A percentile compares a stretch with the other conserved stretches of the same genome.
Conservation (phyloP, 2,329 filamentous ascomycete species). For the Penicillium palitans region DNA sequence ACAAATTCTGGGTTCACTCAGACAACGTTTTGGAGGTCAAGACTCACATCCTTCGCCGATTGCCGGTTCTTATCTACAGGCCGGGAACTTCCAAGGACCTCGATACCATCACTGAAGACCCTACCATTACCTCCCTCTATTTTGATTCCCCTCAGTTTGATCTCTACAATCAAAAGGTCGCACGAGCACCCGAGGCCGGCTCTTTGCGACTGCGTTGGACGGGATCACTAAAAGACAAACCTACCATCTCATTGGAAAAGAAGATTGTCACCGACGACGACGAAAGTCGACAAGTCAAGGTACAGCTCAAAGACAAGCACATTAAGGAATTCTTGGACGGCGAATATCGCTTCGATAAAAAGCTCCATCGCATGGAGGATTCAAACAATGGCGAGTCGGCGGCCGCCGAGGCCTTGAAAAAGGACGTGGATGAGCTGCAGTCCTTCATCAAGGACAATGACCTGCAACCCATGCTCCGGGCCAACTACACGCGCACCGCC, state of each 20-base stretch:
- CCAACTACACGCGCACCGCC: constrained; percentile 90
- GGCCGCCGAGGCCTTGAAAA: constrained; percentile 68
- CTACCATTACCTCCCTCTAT: constrained; percentile 91
- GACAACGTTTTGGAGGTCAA: constrained; percentile 97
- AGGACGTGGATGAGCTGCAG: constrained; percentile 74
- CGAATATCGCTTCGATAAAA: constrained; percentile 90
- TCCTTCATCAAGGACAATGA: constrained; percentile 73
- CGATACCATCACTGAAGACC: constrained; percentile 74
- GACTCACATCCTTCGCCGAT: constrained; percentile 85
- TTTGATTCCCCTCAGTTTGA: constrained; percentile 87
- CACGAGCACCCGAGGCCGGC: constrained; percentile 70
- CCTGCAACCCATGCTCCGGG: constrained; percentile 80
- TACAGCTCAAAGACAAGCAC: constrained; percentile 92
- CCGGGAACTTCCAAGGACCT: constrained; percentile 78
- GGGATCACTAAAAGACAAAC: constrained; percentile 74
- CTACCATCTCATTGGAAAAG: constrained; percentile 83
- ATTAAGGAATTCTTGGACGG: constrained; percentile 82
- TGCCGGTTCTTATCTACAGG: constrained; percentile 92
- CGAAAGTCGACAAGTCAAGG: constrained; percentile 73
- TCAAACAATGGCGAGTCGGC: constrained; percentile 67
- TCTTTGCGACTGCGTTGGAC: constrained; percentile 91
- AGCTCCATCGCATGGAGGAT: constrained; percentile 77
- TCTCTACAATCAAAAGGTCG: constrained; percentile 83
- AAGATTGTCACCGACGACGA: constrained; percentile 79
- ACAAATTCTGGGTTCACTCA: constrained; percentile 96